phyloP scores from a whole-genome alignment of 2,329 filamentous ascomycete genomes.

The Nigrograna mackinnonii region DNA sequence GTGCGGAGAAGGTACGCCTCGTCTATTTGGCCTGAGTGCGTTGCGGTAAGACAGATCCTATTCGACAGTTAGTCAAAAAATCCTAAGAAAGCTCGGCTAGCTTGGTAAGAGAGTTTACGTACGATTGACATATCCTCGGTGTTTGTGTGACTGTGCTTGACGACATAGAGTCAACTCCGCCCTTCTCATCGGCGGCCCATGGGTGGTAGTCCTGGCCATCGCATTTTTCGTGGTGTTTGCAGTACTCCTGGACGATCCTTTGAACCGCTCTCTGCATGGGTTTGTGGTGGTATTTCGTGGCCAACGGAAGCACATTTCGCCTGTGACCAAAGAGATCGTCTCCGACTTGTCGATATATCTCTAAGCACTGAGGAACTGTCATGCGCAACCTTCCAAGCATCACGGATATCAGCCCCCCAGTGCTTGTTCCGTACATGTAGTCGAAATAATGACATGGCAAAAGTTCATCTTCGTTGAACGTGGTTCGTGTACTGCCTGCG shows the following conservation, averaged over 20 bases:
- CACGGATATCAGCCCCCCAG: slow-evolving; percentile 55
- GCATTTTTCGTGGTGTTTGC: slow-evolving; percentile 46
- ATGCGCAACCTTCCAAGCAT: slow-evolving; percentile 55
- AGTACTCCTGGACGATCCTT: slow-evolving; percentile 49
- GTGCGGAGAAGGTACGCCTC: slow-evolving; percentile 54
- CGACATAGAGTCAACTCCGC: neutral
- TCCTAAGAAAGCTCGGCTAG: neutral
- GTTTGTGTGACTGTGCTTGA: slow-evolving; percentile 15
- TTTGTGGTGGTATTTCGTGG: slow-evolving; percentile 54
- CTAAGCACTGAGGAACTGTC: slow-evolving; percentile 52
- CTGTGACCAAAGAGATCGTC: slow-evolving; percentile 52
- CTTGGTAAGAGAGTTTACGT: neutral
- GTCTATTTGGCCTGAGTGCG: slow-evolving; percentile 50
- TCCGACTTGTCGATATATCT: slow-evolving; percentile 51
- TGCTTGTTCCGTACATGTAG: slow-evolving; percentile 57
- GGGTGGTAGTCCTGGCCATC: slow-evolving; percentile 51
- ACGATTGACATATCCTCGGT: slow-evolving; percentile 41
- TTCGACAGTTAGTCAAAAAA: neutral
- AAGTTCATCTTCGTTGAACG: slow-evolving; percentile 46
- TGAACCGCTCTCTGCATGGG: slow-evolving; percentile 53
- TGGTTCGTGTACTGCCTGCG: slow-evolving; percentile 21
- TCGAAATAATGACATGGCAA: slow-evolving; percentile 58
- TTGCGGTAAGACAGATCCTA: slow-evolving; percentile 52
- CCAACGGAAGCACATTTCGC: slow-evolving; percentile 48
- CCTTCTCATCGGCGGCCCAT: slow-evolving; percentile 34